Conservation (phyloP, 768 basidiomycete genomes). For the Butyriboletus loyo region DNA sequence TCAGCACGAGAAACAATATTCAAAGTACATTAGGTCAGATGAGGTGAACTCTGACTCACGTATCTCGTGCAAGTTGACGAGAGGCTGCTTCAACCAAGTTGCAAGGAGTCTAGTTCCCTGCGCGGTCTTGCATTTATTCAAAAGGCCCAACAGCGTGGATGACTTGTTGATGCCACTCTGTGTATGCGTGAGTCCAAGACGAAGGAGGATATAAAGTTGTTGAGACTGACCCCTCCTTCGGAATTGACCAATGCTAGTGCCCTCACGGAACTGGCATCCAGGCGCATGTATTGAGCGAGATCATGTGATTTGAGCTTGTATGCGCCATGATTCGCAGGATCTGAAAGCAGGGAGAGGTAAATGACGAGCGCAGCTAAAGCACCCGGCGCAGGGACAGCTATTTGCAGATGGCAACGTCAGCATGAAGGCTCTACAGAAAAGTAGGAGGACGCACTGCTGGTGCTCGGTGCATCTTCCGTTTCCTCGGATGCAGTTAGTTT, state of each 20-base stretch:
- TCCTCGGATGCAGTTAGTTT: slow-evolving; percentile 34
- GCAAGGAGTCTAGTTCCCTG: slow-evolving; percentile 88
- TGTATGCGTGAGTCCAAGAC: not conserved
- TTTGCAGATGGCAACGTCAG: slow-evolving; percentile 24
- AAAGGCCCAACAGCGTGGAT: slow-evolving; percentile 80
- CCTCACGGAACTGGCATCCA: slow-evolving; percentile 91
- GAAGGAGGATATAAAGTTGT: not conserved
- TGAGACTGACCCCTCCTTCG: slow-evolving; percentile 38
- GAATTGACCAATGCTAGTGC: slow-evolving; percentile 84
- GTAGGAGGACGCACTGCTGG: slow-evolving; percentile 5
- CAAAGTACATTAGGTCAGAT: not conserved
- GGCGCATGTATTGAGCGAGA: slow-evolving; percentile 89
- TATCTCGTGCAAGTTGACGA: slow-evolving; percentile 92
- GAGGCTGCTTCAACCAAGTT: slow-evolving; percentile 93
- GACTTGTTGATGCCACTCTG: slow-evolving; percentile 70
- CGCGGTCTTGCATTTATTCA: slow-evolving; percentile 95
- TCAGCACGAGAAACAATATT: not conserved
- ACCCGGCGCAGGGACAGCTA: slow-evolving; percentile 70
- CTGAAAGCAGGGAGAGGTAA: slow-evolving; percentile 78
- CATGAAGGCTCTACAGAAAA: not conserved
- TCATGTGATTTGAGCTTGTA: slow-evolving; percentile 87
- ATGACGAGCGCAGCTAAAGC: slow-evolving; percentile 77
- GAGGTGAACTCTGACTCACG: slow-evolving; percentile 44
- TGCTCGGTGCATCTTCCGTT: slow-evolving; percentile 15
- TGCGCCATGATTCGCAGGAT: slow-evolving; percentile 73